Base-by-base conservation (phyloP, 352 stramenopile genomes). In the Ophiocytium majus region DNA sequence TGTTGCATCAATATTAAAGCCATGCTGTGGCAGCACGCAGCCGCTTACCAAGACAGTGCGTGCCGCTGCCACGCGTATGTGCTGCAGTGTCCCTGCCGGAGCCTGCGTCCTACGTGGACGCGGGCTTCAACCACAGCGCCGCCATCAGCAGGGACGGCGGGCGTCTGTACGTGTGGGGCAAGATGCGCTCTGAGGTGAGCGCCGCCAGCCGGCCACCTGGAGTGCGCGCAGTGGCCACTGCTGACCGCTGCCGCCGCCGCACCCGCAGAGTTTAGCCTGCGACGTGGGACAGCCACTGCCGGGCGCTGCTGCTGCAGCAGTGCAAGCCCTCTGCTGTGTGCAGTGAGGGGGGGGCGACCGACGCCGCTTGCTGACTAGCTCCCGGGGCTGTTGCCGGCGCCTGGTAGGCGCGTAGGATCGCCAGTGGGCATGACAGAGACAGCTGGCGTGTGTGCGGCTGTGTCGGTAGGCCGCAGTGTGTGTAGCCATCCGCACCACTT, bases 161-260 rank as follows among this genome's bases (percentile, higher is more conserved):
- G 66, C 32, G 66, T 5, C 66, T 78, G 35, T 78, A 78, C 35
- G 35, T 78, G 32, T 78, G 66, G 66, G 66, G 66, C 32, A 78
- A 78, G 35, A 78, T 78, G 66, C 66, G 14, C 5, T 5, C 66
- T 17, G 5, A 17, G 66, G 66, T 78, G 32, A 78, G 66, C 35
- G 10, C 14, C 5, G 35, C 5, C 14, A 23, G 28, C 28, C 28
- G 28, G 5, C 14, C 5, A 43, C 5, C 5, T 78, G 5, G 32
- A 78, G 35, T 14, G 35, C 35, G 35, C 66, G 35, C 10, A 14
- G 66, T 43, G 35, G 14, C 14, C 32, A 14, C 32, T 17, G 5
- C 35, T 5, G 35, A 14, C 32, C 35, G 35, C 35, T 43, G 66
- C 5, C 32, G 35, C 35, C 35, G 14, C 5, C 5, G 5, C 35